Percentiles rank a stretch among this genome's conserved stretches.
phyloP scores from a whole-genome alignment of 148 eudicot species.

The Camellia lanceoleosa region DNA sequence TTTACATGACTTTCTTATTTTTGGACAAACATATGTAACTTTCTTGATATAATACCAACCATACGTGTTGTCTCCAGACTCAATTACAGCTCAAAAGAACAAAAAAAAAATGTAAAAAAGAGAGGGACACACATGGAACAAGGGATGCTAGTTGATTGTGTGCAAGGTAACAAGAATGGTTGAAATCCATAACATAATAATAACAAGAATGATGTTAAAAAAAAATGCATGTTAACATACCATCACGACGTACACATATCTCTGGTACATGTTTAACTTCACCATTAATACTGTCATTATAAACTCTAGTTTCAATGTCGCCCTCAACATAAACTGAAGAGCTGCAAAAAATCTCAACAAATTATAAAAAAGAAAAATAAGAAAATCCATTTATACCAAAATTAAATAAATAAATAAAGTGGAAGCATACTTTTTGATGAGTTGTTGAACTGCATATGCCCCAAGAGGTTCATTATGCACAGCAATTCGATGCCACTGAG shows the following conservation, averaged over 20 bases:
- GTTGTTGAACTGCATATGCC: conserved; percentile 82
- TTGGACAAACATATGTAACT: too few species aligned
- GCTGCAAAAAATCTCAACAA: conserved; percentile 41
- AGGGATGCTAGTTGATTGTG: not conserved
- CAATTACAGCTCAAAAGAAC: too few species aligned
- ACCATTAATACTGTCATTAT: conserved; percentile 78
- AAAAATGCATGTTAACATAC: conserved; percentile 35
- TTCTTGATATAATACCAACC: too few species aligned
- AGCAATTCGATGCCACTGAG: conserved; percentile 93
- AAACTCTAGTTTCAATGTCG: conserved; percentile 90
- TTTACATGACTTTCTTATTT: too few species aligned
- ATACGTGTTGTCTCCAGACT: too few species aligned
- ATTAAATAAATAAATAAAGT: not conserved
- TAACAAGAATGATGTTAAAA: not conserved
- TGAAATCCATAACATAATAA: not conserved
- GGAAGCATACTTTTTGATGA: conserved; percentile 63
- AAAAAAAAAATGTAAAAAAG: too few species aligned
- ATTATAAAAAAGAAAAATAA: conserved; percentile 21
- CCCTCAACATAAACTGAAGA: conserved; percentile 96
- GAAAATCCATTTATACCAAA: not conserved
- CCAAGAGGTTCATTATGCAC: conserved; percentile 84
- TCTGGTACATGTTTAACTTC: conserved; percentile 73
- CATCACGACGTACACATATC: conserved; percentile 82
- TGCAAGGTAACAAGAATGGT: not conserved
- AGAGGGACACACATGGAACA: too few species aligned